Percentiles rank a stretch among this genome's conserved stretches.
phyloP scores from a whole-genome alignment of 192 early-diverging fungal genomes.

The Phlyctochytrium bullatum region DNA sequence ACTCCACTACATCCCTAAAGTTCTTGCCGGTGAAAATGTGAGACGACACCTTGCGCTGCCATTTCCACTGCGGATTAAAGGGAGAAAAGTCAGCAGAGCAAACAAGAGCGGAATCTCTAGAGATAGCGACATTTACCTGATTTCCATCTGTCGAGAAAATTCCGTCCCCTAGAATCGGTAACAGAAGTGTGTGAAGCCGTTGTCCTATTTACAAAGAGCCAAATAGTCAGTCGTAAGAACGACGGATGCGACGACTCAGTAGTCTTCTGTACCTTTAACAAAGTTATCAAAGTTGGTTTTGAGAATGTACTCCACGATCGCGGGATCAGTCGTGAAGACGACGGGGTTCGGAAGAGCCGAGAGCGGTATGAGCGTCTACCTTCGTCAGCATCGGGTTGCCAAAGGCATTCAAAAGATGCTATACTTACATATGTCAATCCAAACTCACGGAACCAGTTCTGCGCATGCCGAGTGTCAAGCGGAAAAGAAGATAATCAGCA shows the following conservation, averaged over 20 bases:
- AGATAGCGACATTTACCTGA: too few relatives aligned
- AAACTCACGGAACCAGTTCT: too few relatives aligned
- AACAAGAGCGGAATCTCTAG: too few relatives aligned
- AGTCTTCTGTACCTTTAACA: constrained; percentile 9
- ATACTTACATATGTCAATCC: too few relatives aligned
- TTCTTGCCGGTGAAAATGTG: constrained; percentile 38
- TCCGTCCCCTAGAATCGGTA: constrained; percentile 39
- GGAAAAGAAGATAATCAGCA: too few relatives aligned
- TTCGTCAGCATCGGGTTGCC: too few relatives aligned
- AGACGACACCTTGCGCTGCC: constrained; percentile 53
- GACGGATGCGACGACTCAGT: too few relatives aligned
- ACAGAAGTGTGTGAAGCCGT: not conserved
- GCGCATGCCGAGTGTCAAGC: not conserved
- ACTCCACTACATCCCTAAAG: constrained; percentile 8
- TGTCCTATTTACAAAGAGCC: not conserved
- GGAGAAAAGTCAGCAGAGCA: too few relatives aligned
- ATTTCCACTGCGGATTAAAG: constrained; percentile 57
- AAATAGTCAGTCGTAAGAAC: not conserved
- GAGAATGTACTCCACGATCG: constrained; percentile 27
- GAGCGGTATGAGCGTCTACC: too few relatives aligned
- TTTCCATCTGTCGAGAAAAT: constrained; percentile 67
- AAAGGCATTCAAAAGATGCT: too few relatives aligned
- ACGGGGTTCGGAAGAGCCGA: too few relatives aligned
- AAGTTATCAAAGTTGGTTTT: constrained; percentile 39
- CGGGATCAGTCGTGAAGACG: constrained; percentile 13